These are phyloP conservation scores for Sporodiniella umbellata DNA, from an alignment of 371 early-diverging fungal genomes.

Conservation along the genomic window DNA sequence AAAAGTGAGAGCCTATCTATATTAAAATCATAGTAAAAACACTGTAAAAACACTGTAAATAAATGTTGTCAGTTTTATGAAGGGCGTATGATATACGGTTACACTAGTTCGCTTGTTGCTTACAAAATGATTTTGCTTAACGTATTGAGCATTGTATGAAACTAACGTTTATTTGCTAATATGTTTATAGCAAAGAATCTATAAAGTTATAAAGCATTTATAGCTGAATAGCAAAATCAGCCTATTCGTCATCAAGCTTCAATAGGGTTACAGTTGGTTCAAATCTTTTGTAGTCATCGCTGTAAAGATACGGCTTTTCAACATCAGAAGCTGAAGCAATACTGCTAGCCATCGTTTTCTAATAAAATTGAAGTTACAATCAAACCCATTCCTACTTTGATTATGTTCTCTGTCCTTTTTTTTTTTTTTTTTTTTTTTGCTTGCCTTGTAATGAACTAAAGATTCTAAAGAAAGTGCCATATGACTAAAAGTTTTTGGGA, in stretches of 20 bases:
- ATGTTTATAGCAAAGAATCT: slow-evolving; percentile 4
- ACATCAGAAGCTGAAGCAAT: slow-evolving; percentile 14
- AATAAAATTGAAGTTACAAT: slow-evolving; percentile 7
- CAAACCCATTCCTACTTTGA: slow-evolving; percentile 5
- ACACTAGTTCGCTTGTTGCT: slow-evolving; percentile 6
- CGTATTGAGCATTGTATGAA: slow-evolving; percentile 8
- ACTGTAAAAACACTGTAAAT: slow-evolving; percentile 2
- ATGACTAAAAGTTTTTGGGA: slow-evolving; percentile 6
- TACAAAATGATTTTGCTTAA: slow-evolving; percentile 3
- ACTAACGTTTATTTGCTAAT: slow-evolving; percentile 4
- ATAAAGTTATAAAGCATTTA: slow-evolving; percentile 6
- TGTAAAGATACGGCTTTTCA: slow-evolving; percentile 14
- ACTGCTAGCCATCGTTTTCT: slow-evolving; percentile 11
- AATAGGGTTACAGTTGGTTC: slow-evolving; percentile 10
- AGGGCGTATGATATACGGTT: slow-evolving; percentile 2
- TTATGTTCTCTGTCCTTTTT: slow-evolving; percentile 1
- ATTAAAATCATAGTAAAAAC: slow-evolving; percentile 2
- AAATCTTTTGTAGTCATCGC: slow-evolving; percentile 8
- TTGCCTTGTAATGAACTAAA: slow-evolving; percentile 8
- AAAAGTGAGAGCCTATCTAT: slow-evolving; percentile 4
- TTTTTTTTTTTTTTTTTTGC: slow-evolving; percentile 2
- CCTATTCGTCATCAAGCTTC: slow-evolving; percentile 9
- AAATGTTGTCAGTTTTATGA: slow-evolving; percentile 6
- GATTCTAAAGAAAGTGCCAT: slow-evolving; percentile 13
- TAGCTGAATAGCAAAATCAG: slow-evolving; percentile 4